phyloP scores from a whole-genome alignment of 768 basidiomycete genomes.

The Clitopilus passeckerianus region DNA sequence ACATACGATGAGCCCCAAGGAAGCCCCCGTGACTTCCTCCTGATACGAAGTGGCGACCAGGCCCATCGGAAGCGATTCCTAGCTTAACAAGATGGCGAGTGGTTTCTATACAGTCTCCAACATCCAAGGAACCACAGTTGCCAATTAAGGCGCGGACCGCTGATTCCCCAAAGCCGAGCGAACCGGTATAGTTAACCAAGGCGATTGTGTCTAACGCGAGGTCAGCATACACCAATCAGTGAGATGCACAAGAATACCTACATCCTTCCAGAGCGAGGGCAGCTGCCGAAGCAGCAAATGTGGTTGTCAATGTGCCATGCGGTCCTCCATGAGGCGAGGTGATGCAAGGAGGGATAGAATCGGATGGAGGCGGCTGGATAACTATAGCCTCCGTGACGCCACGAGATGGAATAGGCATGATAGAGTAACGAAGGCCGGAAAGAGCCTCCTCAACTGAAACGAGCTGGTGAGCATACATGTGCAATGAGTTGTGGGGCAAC shows the following conservation, averaged over 20 bases:
- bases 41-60: conserved; percentile 47
- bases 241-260: conserved; percentile 24
- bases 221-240: neutral
- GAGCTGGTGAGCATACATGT: neutral
- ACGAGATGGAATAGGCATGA: conserved; percentile 47
- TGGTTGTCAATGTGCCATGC: conserved; percentile 41
- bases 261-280: conserved; percentile 59
- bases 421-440: conserved; percentile 28
- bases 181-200: conserved; percentile 64
- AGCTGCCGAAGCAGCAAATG: conserved; percentile 37
- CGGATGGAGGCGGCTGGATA: conserved; percentile 24
- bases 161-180: conserved; percentile 60
- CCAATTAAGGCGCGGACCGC: conserved; percentile 52
- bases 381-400: conserved; percentile 52
- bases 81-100: conserved; percentile 43
- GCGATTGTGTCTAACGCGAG: conserved; percentile 46
- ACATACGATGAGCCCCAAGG: conserved; percentile 51
- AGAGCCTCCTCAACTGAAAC: conserved; percentile 38
- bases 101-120: conserved; percentile 57
- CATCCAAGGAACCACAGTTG: conserved; percentile 58
- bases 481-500: conserved; percentile 6
- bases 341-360: conserved; percentile 38
- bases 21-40: conserved; percentile 77
- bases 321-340: conserved; percentile 62
- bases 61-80: conserved; percentile 42